Percentiles rank a stretch among this genome's conserved stretches.
These are phyloP conservation scores for Dictyophora rubrovolvata DNA, from an alignment of 768 basidiomycete genomes.

Conservation along the genomic window DNA sequence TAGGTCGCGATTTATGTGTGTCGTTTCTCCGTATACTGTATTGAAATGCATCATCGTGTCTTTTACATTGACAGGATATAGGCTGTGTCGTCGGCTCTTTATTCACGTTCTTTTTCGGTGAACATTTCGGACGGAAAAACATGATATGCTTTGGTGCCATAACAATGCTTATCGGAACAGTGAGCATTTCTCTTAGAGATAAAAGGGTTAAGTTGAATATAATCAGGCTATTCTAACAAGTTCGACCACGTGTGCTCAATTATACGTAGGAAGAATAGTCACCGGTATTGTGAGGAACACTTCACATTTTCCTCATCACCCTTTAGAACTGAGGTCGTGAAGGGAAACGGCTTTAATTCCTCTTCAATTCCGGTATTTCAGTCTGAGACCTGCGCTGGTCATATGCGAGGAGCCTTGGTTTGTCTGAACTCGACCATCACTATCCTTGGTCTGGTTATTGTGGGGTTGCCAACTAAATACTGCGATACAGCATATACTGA, in stretches of 20 bases:
- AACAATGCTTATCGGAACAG: constrained; percentile 30
- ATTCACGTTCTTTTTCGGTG: constrained; percentile 30
- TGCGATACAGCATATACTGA: neutral
- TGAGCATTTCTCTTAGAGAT: constrained; percentile 9
- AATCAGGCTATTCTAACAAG: constrained; percentile 31
- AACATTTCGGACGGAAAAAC: constrained; percentile 27
- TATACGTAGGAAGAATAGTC: constrained; percentile 28
- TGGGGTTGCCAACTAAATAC: constrained; percentile 11
- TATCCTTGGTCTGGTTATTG: constrained; percentile 31
- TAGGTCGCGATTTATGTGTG: constrained; percentile 28
- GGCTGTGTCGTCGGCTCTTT: constrained; percentile 30
- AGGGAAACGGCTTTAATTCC: constrained; percentile 34
- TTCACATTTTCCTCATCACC: too few species aligned
- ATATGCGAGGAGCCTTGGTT: constrained; percentile 26
- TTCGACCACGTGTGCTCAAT: constrained; percentile 28
- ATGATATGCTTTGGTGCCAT: constrained; percentile 30
- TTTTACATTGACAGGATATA: constrained; percentile 23
- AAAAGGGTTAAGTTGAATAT: neutral
- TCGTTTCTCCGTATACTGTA: constrained; percentile 13
- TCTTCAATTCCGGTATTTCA: constrained; percentile 33
- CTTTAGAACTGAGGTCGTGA: too few species aligned
- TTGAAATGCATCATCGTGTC: neutral
- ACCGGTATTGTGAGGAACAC: constrained; percentile 25
- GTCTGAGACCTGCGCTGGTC: constrained; percentile 29
- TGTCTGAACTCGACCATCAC: constrained; percentile 30